Evolutionary conservation across 192 early-diverging fungal genomes (phyloP), one percentile per base, ranked within the genome.

Genomic region (Coemansia sp.): DNA sequence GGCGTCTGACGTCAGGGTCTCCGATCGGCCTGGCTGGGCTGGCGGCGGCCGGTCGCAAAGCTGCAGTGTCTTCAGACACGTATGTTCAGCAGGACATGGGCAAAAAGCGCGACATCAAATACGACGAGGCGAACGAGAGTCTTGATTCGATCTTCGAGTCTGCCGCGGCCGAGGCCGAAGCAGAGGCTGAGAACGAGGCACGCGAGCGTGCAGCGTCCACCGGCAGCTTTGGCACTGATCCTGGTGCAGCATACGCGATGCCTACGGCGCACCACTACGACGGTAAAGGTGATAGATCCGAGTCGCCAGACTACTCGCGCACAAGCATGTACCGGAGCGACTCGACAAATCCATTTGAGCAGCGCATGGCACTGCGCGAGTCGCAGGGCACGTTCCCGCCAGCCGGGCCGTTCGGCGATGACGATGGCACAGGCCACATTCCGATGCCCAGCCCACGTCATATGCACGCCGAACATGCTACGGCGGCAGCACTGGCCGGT

Each of bases 281-380:
- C 52, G 49, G 37, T 12, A 47, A 64, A 51, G 49, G 61, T 28
- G 28, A 52, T 47, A 38, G 47, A 20, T 64, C 74, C 26, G 72
- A 60, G 23, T 63, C 62, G 20, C 46, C 65, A 26, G 64, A 68
- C 20, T 57, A 67, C 47, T 57, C 70, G 15, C 53, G 71, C 8
- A 56, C 60, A 17, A 79, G 71, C 64, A 56, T 66, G 58, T 74
- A 74, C 47, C 68, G 77, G 17, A 48, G 71, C 8, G 71, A 74
- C 60, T 80, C 77, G 59, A 80, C 77, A 6, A 80, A 80, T 44
- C 77, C 77, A 11, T 80, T 80, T 36, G 77, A 80, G 58, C 77
- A 80, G 62, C 71, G 77, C 20, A 70, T 74, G 77, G 77, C 77
- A 0, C 20, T 74, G 54, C 77, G 77, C 53, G 77, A 74, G 59